Evolutionary conservation across 169 alveolate genomes (phyloP).

Genomic region (Eimeria acervulina): DNA sequence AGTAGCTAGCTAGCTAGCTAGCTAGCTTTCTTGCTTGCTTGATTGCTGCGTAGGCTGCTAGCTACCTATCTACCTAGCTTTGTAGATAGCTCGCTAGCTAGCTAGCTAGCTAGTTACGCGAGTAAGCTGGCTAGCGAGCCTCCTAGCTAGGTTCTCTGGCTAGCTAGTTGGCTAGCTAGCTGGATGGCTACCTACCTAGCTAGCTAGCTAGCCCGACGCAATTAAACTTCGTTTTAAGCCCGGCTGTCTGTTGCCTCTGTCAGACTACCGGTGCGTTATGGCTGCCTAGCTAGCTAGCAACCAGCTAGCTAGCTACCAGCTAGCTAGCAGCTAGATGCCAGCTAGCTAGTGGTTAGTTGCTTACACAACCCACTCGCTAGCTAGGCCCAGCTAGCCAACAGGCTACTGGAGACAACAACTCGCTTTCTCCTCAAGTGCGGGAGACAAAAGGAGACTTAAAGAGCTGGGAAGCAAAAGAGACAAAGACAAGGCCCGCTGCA

Average conservation of each 20-base stretch:
- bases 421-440: background rate
- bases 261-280: background rate
- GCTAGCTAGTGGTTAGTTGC: no score
- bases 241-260: background rate
- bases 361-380: background rate
- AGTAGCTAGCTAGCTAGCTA: conserved; percentile 50
- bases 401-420: background rate
- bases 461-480: no score
- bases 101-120: no score
- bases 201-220: background rate
- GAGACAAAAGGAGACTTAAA: no score
- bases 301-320: background rate
- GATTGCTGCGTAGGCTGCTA: background rate
- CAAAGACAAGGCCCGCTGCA: no score
- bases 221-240: background rate
- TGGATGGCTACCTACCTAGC: no score
- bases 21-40: conserved; percentile 1
- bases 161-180: no score
- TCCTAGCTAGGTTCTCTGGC: no score
- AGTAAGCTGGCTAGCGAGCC: no score
- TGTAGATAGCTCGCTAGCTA: no score
- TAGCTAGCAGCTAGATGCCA: background rate
- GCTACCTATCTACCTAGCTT: no score
- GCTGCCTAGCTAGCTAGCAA: background rate
- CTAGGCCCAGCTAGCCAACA: background rate